Conservation (phyloP, 257 asterid species). For the Salvia hispanica region DNA sequence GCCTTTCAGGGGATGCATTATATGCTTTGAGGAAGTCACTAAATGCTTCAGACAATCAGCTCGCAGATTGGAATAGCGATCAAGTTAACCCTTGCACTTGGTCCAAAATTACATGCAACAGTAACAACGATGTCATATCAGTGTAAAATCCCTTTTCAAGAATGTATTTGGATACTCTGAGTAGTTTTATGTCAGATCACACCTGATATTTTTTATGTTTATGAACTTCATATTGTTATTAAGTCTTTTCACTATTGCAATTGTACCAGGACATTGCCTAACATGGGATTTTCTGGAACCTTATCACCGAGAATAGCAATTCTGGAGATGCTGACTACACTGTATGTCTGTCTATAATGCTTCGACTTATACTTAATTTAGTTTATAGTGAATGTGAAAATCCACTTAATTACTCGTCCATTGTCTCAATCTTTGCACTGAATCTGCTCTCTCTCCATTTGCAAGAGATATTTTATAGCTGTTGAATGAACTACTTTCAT, state of each 20-base stretch:
- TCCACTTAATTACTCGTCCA: background rate
- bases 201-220: background rate
- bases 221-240: slow-evolving; percentile 10
- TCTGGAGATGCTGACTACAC: slow-evolving; percentile 56
- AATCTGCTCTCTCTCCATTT: background rate
- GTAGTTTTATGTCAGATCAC: background rate
- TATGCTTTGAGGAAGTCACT: slow-evolving; percentile 56
- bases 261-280: slow-evolving; percentile 66
- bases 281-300: slow-evolving; percentile 80
- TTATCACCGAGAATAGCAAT: slow-evolving; percentile 71
- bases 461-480: background rate
- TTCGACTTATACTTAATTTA: slow-evolving; percentile 20
- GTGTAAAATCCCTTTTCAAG: slow-evolving; percentile 53
- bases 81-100: slow-evolving; percentile 90
- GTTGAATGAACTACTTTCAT: background rate
- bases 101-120: slow-evolving; percentile 73
- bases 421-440: background rate
- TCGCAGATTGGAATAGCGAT: slow-evolving; percentile 64
- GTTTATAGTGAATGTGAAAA: slow-evolving; percentile 12
- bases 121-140: slow-evolving; percentile 46
- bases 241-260: slow-evolving; percentile 19
- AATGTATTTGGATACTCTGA: background rate
- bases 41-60: slow-evolving; percentile 62
- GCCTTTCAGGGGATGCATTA: slow-evolving; percentile 65
- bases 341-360: slow-evolving; percentile 50